These are phyloP conservation scores for Pinus albicaulis DNA, from an alignment of 75 land plant species.

Conservation along the genomic window DNA sequence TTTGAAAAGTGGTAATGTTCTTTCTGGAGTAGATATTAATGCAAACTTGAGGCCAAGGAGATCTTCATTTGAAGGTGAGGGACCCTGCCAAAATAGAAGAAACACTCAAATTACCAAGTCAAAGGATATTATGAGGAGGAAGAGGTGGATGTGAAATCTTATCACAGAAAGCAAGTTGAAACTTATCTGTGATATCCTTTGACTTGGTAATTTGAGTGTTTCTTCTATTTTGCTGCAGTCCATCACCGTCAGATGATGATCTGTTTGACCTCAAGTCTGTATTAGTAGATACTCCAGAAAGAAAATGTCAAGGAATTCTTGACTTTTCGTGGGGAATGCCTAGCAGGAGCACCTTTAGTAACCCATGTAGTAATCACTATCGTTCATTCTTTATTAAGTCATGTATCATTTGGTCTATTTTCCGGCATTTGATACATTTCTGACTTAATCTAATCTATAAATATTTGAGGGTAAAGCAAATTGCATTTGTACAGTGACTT, in stretches of 20 bases:
- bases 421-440: too few relatives aligned
- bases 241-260: background rate
- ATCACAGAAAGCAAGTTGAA: too few relatives aligned
- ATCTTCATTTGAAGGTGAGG: background rate
- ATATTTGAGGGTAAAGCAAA: too few relatives aligned
- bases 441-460: too few relatives aligned
- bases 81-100: background rate
- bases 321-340: background rate
- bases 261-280: background rate
- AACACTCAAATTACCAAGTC: background rate
- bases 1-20: conserved; percentile 3
- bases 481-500: too few relatives aligned
- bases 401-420: too few relatives aligned
- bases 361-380: too few relatives aligned
- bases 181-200: background rate
- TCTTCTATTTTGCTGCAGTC: background rate
- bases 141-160: background rate
- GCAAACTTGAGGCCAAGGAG: background rate
- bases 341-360: too few relatives aligned
- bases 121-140: background rate
- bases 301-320: background rate
- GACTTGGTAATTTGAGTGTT: background rate
- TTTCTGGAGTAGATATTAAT: conserved; percentile 7
- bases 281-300: conserved; percentile 1
- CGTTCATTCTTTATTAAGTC: too few relatives aligned